Evolutionary conservation across 148 eudicot genomes (phyloP), one percentile per base, ranked within the genome.

Genomic region (Camellia granthamiana): DNA sequence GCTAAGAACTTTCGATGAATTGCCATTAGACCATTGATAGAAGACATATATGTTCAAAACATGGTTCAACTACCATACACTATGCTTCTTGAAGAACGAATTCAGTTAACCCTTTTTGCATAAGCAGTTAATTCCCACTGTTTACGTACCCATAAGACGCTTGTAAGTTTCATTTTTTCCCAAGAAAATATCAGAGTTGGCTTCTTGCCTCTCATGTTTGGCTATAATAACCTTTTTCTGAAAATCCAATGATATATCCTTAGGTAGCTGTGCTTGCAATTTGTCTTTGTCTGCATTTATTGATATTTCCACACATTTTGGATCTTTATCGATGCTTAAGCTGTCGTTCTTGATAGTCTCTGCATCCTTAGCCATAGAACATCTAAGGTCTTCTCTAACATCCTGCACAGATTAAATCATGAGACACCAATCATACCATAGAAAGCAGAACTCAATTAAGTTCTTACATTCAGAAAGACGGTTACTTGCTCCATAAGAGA

Each of bases 341-440:
- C 86, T 87, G 86, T 94, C 98, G 82, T 92, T 92, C 87, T 89
- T 92, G 51, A 97, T 85, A 75, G 87, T 82, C 79, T 86, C 90
- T 21, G 93, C 98, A 90, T 97, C 98, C 74, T 87, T 92, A 19
- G 97, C 98, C 98, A 97, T 97, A 82, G 98, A 87, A 83, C 85
- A 88, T 87, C 99, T 87, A 80, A 97, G 95, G 78, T 94, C 94
- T 85, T 92, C 95, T 85, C 99, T 94, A 70, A 91, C 90, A 86
- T 89, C 92, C 98, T 95, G 87, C 42, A 82, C 47, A 74, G 23
- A 69, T 49, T 65, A 41, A 30, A 41, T 69, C 55, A 80, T 87
- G 85, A 90, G 88, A 76, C 66, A 67, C 68, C 65, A 59, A 79
- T 14, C 68, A 83, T 9, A 82, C 42, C 80, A 76, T 54, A 82